Evolutionary conservation across 805 yeast species (phyloP), one percentile per base, ranked within the genome.

Genomic region (Yarrowia keelungensis): DNA sequence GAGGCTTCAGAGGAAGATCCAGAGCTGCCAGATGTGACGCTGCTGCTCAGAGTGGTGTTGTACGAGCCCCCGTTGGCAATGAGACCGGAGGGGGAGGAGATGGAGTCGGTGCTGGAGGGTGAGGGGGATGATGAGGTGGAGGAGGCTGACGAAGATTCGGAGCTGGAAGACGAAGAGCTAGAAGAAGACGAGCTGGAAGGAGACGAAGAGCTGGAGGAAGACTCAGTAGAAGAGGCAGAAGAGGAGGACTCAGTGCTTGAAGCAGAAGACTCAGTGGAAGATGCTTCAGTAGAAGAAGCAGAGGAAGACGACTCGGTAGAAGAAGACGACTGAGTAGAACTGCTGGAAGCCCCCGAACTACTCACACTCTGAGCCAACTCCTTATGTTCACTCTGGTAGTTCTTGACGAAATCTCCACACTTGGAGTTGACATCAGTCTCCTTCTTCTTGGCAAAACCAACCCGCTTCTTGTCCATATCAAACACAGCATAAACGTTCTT

Each of bases 401-500:
- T 42, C 35, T 43, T 26, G 32, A 59, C 65, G 16, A 59, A 59
- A 14, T 59, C 38, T 3, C 16, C 32, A 9, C 65, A 59, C 42
- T 59, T 59, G 22, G 47, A 32, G 49, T 56, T 56, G 11, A 56
- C 64, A 14, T 59, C 65, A 5, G 65, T 19, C 41, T 43, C 14
- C 51, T 59, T 80, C 70, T 82, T 79, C 26, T 77, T 73, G n/a
- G 87, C 89, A 67, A 88, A 82, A 0, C 90, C 90, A 58, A 88
- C 78, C 71, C 74, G 73, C 56, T 76, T 78, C n/a, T 80, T 73
- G 62, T 82, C 85, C 69, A 85, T 79, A 72, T 88, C 88, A 72
- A 86, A 88, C 14, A 86, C 85, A 2, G 87, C 81, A 74, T 86
- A 87, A 68, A 82, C 86, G 41, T 80, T 79, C 69, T 83, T 82